A percentile compares a stretch with the other conserved stretches of the same genome.
Evolutionary conservation across 176 grass and related monocot species (phyloP).

Genomic region (Tuctoria greenei): DNA sequence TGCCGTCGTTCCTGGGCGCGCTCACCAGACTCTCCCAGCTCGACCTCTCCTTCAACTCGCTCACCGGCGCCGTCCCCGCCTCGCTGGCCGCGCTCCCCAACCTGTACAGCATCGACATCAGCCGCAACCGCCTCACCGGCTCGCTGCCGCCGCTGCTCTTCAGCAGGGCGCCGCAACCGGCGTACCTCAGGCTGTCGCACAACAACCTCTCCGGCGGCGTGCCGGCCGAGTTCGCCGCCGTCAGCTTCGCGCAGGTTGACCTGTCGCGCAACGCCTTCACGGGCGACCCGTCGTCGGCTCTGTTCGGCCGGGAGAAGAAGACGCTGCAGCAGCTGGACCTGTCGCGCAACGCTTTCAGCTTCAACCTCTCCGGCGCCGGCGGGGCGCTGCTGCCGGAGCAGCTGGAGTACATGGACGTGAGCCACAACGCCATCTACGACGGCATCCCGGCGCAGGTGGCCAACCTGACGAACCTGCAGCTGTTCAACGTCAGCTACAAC

Average conservation of each 20-base stretch:
- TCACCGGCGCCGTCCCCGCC: conserved; percentile 44
- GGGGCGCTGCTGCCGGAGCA: conserved; percentile 28
- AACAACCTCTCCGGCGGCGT: conserved; percentile 63
- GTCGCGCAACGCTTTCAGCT: conserved; percentile 63
- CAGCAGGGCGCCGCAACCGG: too few species aligned
- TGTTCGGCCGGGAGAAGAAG: conserved; percentile 33
- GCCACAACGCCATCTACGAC: conserved; percentile 64
- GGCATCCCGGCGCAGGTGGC: conserved; percentile 58
- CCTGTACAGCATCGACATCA: conserved; percentile 48
- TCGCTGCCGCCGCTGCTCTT: conserved; percentile 37
- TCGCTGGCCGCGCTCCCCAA: conserved; percentile 29
- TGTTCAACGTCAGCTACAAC: conserved; percentile 83
- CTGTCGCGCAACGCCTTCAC: conserved; percentile 62
- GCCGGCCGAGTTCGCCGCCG: conserved; percentile 41
- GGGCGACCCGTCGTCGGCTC: conserved; percentile 27
- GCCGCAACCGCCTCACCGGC: conserved; percentile 65
- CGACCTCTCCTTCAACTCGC: background rate
- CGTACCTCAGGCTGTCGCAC: conserved; percentile 52
- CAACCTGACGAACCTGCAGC: background rate
- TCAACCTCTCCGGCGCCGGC: conserved; percentile 36
- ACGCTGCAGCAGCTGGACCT: conserved; percentile 44
- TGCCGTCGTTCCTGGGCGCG: conserved; percentile 37
- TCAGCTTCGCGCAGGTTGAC: conserved; percentile 41
- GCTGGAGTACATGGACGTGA: conserved; percentile 40
- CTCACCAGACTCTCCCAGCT: background rate